A percentile compares a stretch with the other conserved stretches of the same genome.
These are phyloP conservation scores for Flaveria sonorensis DNA, from an alignment of 129 eudicot genomes.

Conservation along the genomic window DNA sequence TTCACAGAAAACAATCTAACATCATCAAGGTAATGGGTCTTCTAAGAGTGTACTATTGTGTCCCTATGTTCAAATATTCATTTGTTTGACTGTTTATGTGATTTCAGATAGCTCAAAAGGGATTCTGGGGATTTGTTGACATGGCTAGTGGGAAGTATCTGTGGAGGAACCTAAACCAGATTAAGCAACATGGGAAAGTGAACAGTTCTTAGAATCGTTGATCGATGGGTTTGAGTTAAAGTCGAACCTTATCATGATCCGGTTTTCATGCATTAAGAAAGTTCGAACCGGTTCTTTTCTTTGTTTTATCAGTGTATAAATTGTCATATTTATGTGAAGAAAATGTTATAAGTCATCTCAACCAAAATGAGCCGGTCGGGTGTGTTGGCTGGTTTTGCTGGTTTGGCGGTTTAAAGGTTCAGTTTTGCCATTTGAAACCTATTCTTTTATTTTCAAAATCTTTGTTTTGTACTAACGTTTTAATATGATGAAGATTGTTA, in stretches of 20 bases:
- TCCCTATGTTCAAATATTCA: background rate
- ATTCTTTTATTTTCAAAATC: no score
- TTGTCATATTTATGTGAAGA: conserved; percentile 1
- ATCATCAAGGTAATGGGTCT: conserved; percentile 41
- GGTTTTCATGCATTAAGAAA: conserved; percentile 31
- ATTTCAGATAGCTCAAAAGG: conserved; percentile 56
- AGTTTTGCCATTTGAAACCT: no score
- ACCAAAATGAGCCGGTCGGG: no score
- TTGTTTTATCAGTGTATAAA: conserved; percentile 32
- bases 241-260: conserved; percentile 24
- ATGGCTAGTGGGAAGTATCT: conserved; percentile 84
- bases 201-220: conserved; percentile 30
- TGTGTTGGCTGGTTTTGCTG: no score
- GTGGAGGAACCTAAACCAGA: conserved; percentile 65
- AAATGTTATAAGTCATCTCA: background rate
- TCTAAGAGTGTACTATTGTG: background rate
- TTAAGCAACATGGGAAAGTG: conserved; percentile 40
- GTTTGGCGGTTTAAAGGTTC: no score
- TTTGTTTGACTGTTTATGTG: background rate
- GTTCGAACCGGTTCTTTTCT: conserved; percentile 19
- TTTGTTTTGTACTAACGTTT: no score
- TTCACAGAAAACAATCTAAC: conserved; percentile 29
- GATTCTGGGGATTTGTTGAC: conserved; percentile 75
- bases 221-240: background rate
- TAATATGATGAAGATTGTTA: no score